A percentile compares a stretch with the other conserved stretches of the same genome.
Conservation (phyloP, 441 rosid species). For the Gossypium trilobum region DNA sequence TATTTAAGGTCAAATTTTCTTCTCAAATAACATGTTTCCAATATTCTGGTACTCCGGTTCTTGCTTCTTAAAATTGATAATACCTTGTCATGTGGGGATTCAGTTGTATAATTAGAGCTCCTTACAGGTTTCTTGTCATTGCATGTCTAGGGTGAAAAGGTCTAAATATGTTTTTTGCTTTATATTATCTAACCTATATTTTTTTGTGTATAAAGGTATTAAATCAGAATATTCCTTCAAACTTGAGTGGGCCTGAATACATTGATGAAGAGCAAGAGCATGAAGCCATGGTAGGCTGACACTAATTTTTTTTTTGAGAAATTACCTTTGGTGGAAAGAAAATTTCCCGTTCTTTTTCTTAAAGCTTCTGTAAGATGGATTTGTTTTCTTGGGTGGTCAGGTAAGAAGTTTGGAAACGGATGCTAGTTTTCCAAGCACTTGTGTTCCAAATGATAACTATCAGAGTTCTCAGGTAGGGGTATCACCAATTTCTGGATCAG, state of each 20-base stretch:
- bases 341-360: neutral
- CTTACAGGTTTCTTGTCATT: neutral
- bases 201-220: slow-evolving; percentile 16
- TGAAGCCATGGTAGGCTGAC: slow-evolving; percentile 9
- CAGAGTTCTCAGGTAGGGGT: slow-evolving; percentile 18
- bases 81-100: neutral
- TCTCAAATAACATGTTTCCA: neutral
- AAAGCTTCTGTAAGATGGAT: neutral
- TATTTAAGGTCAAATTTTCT: neutral
- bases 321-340: neutral
- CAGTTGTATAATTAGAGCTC: neutral
- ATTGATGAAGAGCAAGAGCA: neutral
- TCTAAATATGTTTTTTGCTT: neutral
- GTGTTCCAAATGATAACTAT: slow-evolving; percentile 2
- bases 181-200: neutral
- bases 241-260: slow-evolving; percentile 9
- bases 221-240: slow-evolving; percentile 9
- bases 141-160: neutral
- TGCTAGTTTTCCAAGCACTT: slow-evolving; percentile 8
- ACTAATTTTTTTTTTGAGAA: neutral
- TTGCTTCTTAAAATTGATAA: slow-evolving; percentile 6
- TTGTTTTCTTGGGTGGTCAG: neutral
- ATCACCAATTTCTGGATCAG: neutral
- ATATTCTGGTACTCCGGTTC: neutral
- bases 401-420: neutral